A percentile compares a stretch with the other conserved stretches of the same genome.
phyloP scores from a whole-genome alignment of 805 yeast genomes.

The Monosporozyma unispora region DNA sequence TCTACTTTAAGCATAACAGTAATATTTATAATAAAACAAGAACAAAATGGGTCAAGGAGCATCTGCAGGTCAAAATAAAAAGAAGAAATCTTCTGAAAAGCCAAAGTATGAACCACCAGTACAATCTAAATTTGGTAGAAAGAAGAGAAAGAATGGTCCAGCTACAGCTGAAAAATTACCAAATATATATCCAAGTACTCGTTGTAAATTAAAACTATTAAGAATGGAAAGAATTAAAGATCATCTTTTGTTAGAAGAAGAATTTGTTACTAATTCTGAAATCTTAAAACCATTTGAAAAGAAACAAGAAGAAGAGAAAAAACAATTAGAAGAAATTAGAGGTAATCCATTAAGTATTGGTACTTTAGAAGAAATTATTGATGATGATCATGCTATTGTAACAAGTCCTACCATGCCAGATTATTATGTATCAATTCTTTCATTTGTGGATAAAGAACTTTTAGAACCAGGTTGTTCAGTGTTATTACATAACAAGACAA shows the following conservation, averaged over 20 bases:
- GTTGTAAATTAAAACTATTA: conserved; percentile 83
- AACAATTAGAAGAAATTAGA: conserved; percentile 88
- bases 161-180: conserved; percentile 79
- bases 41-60: conserved; percentile 31
- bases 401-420: conserved; percentile 95
- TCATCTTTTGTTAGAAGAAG: conserved; percentile 89
- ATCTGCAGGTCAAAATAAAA: conserved; percentile 27
- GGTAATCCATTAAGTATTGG: conserved; percentile 97
- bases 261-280: conserved; percentile 91
- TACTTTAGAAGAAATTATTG: conserved; percentile 91
- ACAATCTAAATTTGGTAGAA: conserved; percentile 85
- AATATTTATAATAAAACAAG: background rate
- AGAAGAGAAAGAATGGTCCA: conserved; percentile 84
- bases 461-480: conserved; percentile 97
- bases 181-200: conserved; percentile 78
- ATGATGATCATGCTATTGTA: conserved; percentile 98
- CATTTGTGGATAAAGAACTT: conserved; percentile 93
- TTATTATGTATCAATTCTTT: conserved; percentile 89
- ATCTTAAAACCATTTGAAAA: conserved; percentile 93
- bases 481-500: conserved; percentile 88
- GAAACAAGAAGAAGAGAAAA: conserved; percentile 91
- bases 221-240: conserved; percentile 95
- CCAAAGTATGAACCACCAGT: conserved; percentile 99
- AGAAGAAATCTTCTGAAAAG: conserved; percentile 63
- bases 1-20: background rate